Base-by-base conservation (phyloP, 108 stramenopile genomes). In the Heterococcus sp. region DNA sequence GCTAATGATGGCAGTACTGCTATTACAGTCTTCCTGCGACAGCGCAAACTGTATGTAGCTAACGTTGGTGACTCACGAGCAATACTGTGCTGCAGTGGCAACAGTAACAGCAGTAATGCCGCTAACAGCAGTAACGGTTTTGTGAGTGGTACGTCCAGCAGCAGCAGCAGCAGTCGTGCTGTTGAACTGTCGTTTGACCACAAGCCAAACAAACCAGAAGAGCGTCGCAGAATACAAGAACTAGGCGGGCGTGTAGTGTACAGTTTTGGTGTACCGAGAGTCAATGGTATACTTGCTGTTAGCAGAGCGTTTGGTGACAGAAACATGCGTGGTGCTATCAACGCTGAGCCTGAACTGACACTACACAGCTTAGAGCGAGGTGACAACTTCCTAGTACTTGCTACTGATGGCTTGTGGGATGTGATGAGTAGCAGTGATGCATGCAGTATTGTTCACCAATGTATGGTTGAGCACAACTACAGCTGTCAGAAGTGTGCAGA, bases 401-500 rank as follows among this genome's bases (percentile, higher is more conserved):
- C 95, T 1, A 93, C 92, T 5, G 97, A 98, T 87, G 97, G 97
- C 0, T 75, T 98, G 38, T 98, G 95, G 95, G 97, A 98, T 85
- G 95, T 96, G 37, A 93, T 98, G 94, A 89, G 90, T 1, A 95
- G 92, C 78, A 91, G 95, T 86, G 96, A 98, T 76, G 94, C 92
- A 69, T 93, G 94, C 32, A 85, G 91, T 35, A 93, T 93, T 78
- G 93, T 95, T 14, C 71, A 71, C 84, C 64, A 46, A 68, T 73
- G 66, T 33, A 46, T 29, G 4, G 38, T 66, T 1, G 71, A 82
- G 1, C 30, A 73, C 30, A 74, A 74, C 32, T 8, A 32, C 14
- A 68, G 32, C 0, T 29, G 0, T 2, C 73, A 82, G 81, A 39
- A 30, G 27, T 82, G 73, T 58, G 39, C 81, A 31, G 81, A 72